Evolutionary conservation across 139 green algal species (phyloP), one percentile per base, ranked within the genome.

Genomic region (Desmodesmus armatus): DNA sequence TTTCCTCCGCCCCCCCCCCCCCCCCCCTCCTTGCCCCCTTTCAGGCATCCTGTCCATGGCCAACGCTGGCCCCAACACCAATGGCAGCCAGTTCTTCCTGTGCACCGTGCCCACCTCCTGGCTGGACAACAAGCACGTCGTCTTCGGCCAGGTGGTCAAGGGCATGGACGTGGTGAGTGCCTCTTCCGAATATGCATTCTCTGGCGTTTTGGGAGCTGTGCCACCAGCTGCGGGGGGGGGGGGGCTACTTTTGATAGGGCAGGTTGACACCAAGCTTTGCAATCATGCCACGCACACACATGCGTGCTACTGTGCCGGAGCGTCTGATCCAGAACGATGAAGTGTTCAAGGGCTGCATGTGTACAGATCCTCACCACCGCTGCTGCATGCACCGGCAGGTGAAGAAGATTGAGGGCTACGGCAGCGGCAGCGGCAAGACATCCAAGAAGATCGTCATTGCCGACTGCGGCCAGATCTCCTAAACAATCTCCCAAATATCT

Each of bases 21-120:
- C n/a, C n/a, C n/a, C n/a, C n/a, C n/a, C n/a, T n/a, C n/a, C n/a
- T n/a, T n/a, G n/a, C n/a, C n/a, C n/a, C n/a, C n/a, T n/a, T 44
- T 29, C 88, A 87, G 91, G 91, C 51, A 75, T 92, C 23, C 87
- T 95, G 78, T 95, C 90, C 66, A 98, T 98, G 94, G 94, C 94
- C 43, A 97, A 97, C 80, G 92, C 92, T 27, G 94, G 94, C 29
- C 90, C 92, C 37, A 93, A 95, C 90, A 97, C 94, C 76, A 97
- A 97, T 88, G 93, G 93, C 41, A 43, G 41, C 81, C 87, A 94
- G 89, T 98, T 98, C 92, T 98, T 98, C 93, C 86, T 98, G 74
- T 96, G 91, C 90, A 93, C 90, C n/a, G 87, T 86, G 11, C 4
- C 44, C 65, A 96, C 94, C 41, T 13, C 73, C 3, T 97, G 94